Percentiles rank a stretch among this genome's conserved stretches.
These are phyloP conservation scores for Peronosclerospora sorghi DNA, from an alignment of 352 stramenopile species.

Conservation along the genomic window DNA sequence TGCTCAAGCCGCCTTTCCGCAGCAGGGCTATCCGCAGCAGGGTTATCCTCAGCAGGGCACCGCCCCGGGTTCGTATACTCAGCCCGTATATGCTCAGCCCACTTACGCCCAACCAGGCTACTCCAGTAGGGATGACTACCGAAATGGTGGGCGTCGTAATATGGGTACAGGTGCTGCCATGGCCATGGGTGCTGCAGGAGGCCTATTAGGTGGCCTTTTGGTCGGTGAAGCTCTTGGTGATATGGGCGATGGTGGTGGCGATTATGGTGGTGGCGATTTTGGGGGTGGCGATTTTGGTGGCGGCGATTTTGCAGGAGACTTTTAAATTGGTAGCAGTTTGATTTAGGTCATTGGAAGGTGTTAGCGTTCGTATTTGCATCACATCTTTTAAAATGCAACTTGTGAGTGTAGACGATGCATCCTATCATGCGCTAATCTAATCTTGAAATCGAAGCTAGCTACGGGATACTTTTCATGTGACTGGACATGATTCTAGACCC, in stretches of 20 bases:
- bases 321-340: too few relatives aligned
- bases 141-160: slow-evolving; percentile 17
- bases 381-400: too few relatives aligned
- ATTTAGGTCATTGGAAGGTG: too few relatives aligned
- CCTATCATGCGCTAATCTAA: too few relatives aligned
- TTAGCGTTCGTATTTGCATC: too few relatives aligned
- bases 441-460: too few relatives aligned
- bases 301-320: slow-evolving; percentile 18
- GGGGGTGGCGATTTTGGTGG: too few relatives aligned
- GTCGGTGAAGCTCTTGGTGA: slow-evolving; percentile 28
- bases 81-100: slow-evolving; percentile 28
- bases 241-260: slow-evolving; percentile 17
- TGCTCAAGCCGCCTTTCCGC: slow-evolving; percentile 19
- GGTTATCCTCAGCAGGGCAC: too few relatives aligned
- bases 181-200: slow-evolving; percentile 26
- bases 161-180: slow-evolving; percentile 29
- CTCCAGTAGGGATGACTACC: slow-evolving; percentile 12
- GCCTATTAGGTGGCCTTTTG: slow-evolving; percentile 27
- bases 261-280: slow-evolving; percentile 13
- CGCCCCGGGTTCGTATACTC: slow-evolving; percentile 20
- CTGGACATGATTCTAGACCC: too few relatives aligned
- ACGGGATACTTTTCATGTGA: too few relatives aligned
- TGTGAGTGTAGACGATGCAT: too few relatives aligned
- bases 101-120: slow-evolving; percentile 24
- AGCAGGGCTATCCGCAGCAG: slow-evolving; percentile 14